A percentile compares a stretch with the other conserved stretches of the same genome.
phyloP scores from a whole-genome alignment of 2,329 filamentous ascomycete genomes.

The Dissoconium aciculare region DNA sequence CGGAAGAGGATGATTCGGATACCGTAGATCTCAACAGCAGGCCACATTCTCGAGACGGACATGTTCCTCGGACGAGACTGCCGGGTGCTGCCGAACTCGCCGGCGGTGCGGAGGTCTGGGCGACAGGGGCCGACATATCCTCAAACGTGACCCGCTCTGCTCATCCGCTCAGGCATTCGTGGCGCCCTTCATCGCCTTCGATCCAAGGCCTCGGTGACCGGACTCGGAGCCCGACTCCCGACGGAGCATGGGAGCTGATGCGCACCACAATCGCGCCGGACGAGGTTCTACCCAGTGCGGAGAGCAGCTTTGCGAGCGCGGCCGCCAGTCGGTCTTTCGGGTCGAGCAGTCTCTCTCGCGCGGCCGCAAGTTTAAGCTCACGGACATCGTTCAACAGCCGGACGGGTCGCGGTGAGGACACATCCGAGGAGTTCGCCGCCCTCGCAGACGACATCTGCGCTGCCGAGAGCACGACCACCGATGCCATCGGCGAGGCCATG shows the following conservation, averaged over 20 bases:
- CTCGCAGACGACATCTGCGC: too few species aligned
- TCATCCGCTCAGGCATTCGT: constrained; percentile 20
- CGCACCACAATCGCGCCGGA: constrained; percentile 69
- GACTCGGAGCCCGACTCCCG: constrained; percentile 61
- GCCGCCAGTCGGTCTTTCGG: constrained; percentile 38
- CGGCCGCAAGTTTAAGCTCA: too few species aligned
- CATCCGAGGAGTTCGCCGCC: too few species aligned
- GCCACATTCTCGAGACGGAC: constrained; percentile 5
- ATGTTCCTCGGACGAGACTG: constrained; percentile 4
- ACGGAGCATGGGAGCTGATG: constrained; percentile 61
- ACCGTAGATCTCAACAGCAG: constrained; percentile 1
- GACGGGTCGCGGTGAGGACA: too few species aligned
- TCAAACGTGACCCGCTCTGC: constrained; percentile 6
- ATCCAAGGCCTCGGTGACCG: constrained; percentile 72
- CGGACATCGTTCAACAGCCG: too few species aligned
- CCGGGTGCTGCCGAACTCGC: constrained; percentile 1
- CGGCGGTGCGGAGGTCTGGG: not conserved
- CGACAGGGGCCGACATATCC: not conserved
- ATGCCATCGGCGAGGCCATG: too few species aligned
- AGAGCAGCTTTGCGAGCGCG: constrained; percentile 67
- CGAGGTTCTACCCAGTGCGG: constrained; percentile 60
- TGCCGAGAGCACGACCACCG: too few species aligned
- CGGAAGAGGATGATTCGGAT: constrained; percentile 4
- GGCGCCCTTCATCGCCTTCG: constrained; percentile 17
- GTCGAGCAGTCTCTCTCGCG: constrained; percentile 16